Percentiles rank a stretch among this genome's conserved stretches.
These are phyloP conservation scores for Peniophora sp. DNA, from an alignment of 1,284 basidiomycete genomes.

Conservation along the genomic window DNA sequence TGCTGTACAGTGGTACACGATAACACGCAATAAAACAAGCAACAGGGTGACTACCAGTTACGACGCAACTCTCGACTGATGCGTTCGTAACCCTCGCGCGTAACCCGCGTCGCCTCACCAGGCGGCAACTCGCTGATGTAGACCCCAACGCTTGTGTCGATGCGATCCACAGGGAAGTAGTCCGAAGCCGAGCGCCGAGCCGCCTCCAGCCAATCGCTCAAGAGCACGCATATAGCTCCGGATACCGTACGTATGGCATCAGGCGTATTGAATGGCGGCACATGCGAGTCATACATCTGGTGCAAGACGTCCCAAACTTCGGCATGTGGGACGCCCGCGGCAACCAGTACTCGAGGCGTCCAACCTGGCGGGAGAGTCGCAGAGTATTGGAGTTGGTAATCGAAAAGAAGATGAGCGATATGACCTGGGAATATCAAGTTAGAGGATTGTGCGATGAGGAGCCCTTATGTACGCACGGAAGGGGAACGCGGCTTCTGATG, in stretches of 20 bases:
- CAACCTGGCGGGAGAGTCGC: conserved; percentile 64
- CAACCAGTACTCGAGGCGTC: conserved; percentile 69
- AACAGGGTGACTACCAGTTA: conserved; percentile 56
- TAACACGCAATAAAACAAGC: neutral
- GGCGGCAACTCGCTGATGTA: conserved; percentile 63
- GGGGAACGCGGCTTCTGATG: conserved; percentile 87
- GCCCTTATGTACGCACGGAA: conserved; percentile 45
- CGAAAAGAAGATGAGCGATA: conserved; percentile 60
- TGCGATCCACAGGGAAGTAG: conserved; percentile 65
- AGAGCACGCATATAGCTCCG: conserved; percentile 66
- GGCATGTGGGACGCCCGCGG: conserved; percentile 69
- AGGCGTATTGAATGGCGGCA: conserved; percentile 78
- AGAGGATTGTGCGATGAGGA: conserved; percentile 6
- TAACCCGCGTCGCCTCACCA: conserved; percentile 33
- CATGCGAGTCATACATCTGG: conserved; percentile 28
- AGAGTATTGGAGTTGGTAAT: conserved; percentile 59
- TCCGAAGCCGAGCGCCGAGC: conserved; percentile 58
- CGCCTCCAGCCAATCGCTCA: conserved; percentile 72
- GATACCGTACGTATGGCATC: conserved; percentile 71
- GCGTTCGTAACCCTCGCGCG: conserved; percentile 54
- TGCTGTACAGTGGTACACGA: neutral
- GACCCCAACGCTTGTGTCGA: conserved; percentile 62
- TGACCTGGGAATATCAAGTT: conserved; percentile 38
- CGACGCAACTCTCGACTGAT: conserved; percentile 60
- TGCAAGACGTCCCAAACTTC: conserved; percentile 34